These are phyloP conservation scores for Turnera subulata DNA, from an alignment of 345 rosid genomes.

Conservation along the genomic window DNA sequence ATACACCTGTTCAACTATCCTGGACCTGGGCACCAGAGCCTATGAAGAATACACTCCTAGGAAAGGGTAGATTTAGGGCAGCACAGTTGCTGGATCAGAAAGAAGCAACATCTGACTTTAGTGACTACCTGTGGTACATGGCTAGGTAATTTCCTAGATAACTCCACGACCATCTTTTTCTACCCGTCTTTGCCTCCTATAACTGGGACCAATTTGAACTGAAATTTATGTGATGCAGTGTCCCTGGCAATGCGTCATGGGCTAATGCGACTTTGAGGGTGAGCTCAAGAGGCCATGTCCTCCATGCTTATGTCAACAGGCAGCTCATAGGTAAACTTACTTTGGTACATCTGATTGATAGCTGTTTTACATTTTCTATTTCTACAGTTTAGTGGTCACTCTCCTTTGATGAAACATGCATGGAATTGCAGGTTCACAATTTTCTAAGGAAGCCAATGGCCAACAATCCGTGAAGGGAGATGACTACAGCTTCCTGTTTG, in stretches of 20 bases:
- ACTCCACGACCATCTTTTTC: too few relatives aligned
- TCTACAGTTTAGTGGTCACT: neutral
- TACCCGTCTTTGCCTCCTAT: too few relatives aligned
- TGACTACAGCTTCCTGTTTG: slow-evolving; percentile 6
- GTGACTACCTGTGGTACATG: slow-evolving; percentile 5
- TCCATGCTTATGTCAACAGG: slow-evolving; percentile 5
- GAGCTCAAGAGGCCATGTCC: neutral
- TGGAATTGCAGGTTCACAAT: slow-evolving; percentile 3
- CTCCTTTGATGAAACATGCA: too few relatives aligned
- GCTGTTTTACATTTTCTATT: neutral
- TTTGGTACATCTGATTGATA: neutral
- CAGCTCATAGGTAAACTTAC: neutral
- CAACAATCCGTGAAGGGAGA: slow-evolving; percentile 2
- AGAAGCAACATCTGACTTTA: neutral
- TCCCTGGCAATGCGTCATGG: neutral
- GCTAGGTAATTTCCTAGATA: neutral
- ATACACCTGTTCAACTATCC: neutral
- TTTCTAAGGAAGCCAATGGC: neutral
- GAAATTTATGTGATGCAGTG: neutral
- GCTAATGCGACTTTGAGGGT: slow-evolving; percentile 7
- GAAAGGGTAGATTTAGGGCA: slow-evolving; percentile 4
- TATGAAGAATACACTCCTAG: neutral
- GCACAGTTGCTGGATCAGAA: slow-evolving; percentile 9
- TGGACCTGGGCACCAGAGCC: slow-evolving; percentile 14
- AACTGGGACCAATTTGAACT: too few relatives aligned